Evolutionary conservation across 495 filamentous ascomycete genomes (phyloP).

Genomic region (Penicillium nucicola): DNA sequence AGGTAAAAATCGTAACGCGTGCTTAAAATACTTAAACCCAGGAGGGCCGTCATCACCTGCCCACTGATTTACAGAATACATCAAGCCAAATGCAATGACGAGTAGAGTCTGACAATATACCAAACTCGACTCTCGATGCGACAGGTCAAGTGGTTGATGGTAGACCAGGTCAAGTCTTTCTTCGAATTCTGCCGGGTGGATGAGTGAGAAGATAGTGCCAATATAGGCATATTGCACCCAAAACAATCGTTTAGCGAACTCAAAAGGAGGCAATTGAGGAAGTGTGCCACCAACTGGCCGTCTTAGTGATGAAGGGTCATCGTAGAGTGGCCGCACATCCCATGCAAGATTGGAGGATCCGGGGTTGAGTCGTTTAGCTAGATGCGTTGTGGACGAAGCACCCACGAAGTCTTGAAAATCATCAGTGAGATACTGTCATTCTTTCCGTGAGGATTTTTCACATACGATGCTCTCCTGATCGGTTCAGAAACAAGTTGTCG

Average conservation of each 20-base stretch:
- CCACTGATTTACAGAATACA: constrained; percentile 53
- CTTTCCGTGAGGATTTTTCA: not conserved
- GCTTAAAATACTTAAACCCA: constrained; percentile 49
- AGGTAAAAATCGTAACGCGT: constrained; percentile 45
- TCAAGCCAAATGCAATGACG: constrained; percentile 49
- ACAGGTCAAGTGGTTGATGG: constrained; percentile 31
- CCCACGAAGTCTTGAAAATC: constrained; percentile 29
- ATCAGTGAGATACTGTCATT: not conserved
- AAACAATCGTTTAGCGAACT: constrained; percentile 45
- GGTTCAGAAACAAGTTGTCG: constrained; percentile 32
- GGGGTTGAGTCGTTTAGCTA: constrained; percentile 35
- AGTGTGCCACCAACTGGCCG: constrained; percentile 22
- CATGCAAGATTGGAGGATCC: constrained; percentile 33
- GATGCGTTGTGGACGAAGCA: constrained; percentile 32
- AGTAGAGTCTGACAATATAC: constrained; percentile 40
- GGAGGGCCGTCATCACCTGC: constrained; percentile 46
- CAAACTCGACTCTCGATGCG: constrained; percentile 30
- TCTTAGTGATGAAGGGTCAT: constrained; percentile 33
- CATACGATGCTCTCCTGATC: constrained; percentile 38
- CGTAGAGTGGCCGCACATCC: constrained; percentile 40
- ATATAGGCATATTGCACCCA: constrained; percentile 49
- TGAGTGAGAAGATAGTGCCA: constrained; percentile 51
- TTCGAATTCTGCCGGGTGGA: constrained; percentile 42
- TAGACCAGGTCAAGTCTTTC: constrained; percentile 39
- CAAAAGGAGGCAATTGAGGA: constrained; percentile 39